Base-by-base conservation (phyloP, 352 stramenopile genomes). In the Globisporangium lucens region DNA sequence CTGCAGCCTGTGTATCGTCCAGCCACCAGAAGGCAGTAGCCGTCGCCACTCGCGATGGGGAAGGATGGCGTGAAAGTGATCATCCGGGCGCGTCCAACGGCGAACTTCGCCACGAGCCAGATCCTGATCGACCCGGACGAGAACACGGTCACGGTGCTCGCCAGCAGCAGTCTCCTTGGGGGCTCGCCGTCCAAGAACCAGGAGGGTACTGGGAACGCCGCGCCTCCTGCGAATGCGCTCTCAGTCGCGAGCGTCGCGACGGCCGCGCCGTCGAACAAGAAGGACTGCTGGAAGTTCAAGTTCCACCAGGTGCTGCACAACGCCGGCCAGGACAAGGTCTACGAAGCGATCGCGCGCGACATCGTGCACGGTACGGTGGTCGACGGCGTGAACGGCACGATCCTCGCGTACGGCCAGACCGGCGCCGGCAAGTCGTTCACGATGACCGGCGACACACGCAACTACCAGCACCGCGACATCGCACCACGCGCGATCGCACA, bases 261-360 rank as follows among this genome's bases (percentile, higher is more conserved):
- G 4, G 71, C 66, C 7, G 72, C 64, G 1, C 87, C 84, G 12
- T 91, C 80, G 1, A 94, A 94, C 74, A 82, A 81, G 49, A 93
- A 93, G 60, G 84, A 91, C 64, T 91, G 78, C 56, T 94, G 84
- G 84, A 86, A 87, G 51, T 98, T 98, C 73, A 92, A 95, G 68
- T 97, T 96, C 69, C 89, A 98, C 66, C 91, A 98, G 66, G 84
- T 98, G 64, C 81, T 98, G 60, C 91, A 98, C 79, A 97, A 98
- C 72, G 90, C 84, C 15, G 82, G 78, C 15, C 91, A 98, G 72
- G 88, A 96, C 66, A 90, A 90, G 41, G 90, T 97, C 15, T 97
- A 98, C 71, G 87, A 97, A 47, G 83, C 87, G 29, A 92, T 97
- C 56, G 89, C 89, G 27, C 77, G 87, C 3, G 89, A 97, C 60